Evolutionary conservation across 148 eudicot genomes (phyloP), one percentile per base, ranked within the genome.

Genomic region (Heliosperma pusillum): DNA sequence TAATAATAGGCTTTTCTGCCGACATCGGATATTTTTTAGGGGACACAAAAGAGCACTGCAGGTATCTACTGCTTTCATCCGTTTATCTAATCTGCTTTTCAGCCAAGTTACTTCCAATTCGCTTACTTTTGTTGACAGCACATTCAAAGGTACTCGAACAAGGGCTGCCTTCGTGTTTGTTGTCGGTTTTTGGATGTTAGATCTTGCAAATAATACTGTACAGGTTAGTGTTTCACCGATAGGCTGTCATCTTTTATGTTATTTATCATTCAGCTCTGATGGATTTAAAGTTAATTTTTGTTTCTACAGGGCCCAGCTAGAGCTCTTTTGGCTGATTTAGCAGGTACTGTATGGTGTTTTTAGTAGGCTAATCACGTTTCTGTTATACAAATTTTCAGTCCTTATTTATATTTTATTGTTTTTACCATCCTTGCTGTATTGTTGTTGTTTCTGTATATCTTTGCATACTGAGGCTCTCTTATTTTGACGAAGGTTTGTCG

Each of bases 111-210:
- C 80, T 63, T 60, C 65, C 69, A 66, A 75, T 76, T 70, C 58
- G 62, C 74, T 75, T 62, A 69, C 69, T 72, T 79, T 27, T 55
- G 40, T 73, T 82, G 85, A 88, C 92, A 95, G 98, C 74, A 90
- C 92, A 29, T 90, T 78, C 74, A 92, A 90, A 87, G 98, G 98
- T 72, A 95, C 96, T 82, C 90, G 98, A 50, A 84, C 93, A 70
- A 88, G 89, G 86, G 98, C 98, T 70, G 97, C 98, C 69, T 52
- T 92, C 69, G 89, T 90, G 64, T 94, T 94, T 78, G 86, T 94
- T 77, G 59, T 89, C 83, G 98, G 97, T 47, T 92, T 95, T 82
- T 95, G 98, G 98, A 88, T 95, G 96, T 86, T 95, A 77, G 97
- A 92, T 86, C 96, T 94, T 83, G 98, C 98, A 36, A 92, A 94